Base-by-base conservation (phyloP, 106 monocot genomes). In the Ottelia alismoides region DNA sequence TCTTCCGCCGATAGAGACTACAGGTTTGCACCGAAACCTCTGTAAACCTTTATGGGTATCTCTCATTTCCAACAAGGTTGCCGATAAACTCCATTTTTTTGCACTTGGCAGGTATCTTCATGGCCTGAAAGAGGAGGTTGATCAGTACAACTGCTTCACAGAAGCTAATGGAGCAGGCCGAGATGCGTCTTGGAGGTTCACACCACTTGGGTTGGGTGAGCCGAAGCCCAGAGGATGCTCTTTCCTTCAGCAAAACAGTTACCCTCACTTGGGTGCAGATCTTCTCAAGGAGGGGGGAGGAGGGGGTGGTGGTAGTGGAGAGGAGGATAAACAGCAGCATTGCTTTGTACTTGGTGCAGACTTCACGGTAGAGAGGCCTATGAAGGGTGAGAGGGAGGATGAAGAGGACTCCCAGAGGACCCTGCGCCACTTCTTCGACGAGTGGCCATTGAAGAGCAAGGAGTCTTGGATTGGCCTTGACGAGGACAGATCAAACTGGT, bases 101-200 rank as follows among this genome's bases (percentile, higher is more conserved):
- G 22, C 4, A 1, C 21, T 22, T 32, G 65, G 25, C 74, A 83
- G 78, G 83, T 84, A 76, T 30, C 61, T 57, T 45, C 75, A 83
- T 64, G 78, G 68, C 22, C 40, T 75, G 74, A 75, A 40, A 44
- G 60, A 76, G 32, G 77, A 77, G 50, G 72, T 18, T 11, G 63
- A 57, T 35, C 71, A 65, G 72, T 73, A 70, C 67, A 29, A 35
- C 19, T 74, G 76, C 76, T 61, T 70, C 65, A 64, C 79, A 28
- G 66, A 76, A 2, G 27, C 47, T 22, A 55, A 60, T 0, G 61
- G 65, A 21, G 55, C 29, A 5, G 82, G 69, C 14, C 75, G 81
- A 52, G 77, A 62, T 30, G 74, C 74, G 23, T 57, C 72, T 12
- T 76, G 72, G 77, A 64, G 82, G 66, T 74, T 86, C 53, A 79